Base-by-base conservation (phyloP, 2,329 filamentous ascomycete genomes). In the Fonsecaea nubica region DNA sequence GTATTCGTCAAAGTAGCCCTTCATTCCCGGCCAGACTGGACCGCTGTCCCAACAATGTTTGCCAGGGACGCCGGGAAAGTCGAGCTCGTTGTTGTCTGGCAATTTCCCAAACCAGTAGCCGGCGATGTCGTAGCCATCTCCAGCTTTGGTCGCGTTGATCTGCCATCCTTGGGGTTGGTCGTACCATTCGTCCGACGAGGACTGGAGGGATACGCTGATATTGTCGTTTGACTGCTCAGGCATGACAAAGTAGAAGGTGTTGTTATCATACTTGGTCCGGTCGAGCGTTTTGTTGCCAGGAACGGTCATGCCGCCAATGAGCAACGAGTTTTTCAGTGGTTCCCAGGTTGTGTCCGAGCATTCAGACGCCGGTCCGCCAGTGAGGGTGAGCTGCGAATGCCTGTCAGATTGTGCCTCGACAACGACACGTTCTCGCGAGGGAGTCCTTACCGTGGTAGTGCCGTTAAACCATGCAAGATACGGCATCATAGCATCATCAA, bases 381-480 rank as follows among this genome's bases (percentile, higher is more conserved):
- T 42, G 15, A 53, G 56, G 5, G 62, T 59, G 21, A 64, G 38
- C 45, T 50, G 45, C 4, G 8, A 10, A 50, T 8, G 21, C 6
- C 40, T 45, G 15, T 50, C 45, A 50, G 45, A 8, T 50, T 25
- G 4, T 3, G 45, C 25, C 18, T 50, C 45, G 18, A 12, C 18
- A 50, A 50, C 45, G 45, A 50, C 18, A 50, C 2, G 18, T 13
- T 12, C 25, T 25, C 9, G 45, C 2, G 45, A 50, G 3, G 8
- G 45, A 50, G 8, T 12, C 45, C 45, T 50, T 50, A 50, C 15
- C 3, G 52, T 64, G 5, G 55, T 59, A 4, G 55, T 64, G 25
- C 62, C 62, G 30, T 64, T 64, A 42, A 45, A 64, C 62, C 62
- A 64, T 18, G 62, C 62, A 40, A 64, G 62, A 35, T 59, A 64